These are phyloP conservation scores for Boletus huronensis DNA, from an alignment of 768 basidiomycete genomes.

Conservation along the genomic window DNA sequence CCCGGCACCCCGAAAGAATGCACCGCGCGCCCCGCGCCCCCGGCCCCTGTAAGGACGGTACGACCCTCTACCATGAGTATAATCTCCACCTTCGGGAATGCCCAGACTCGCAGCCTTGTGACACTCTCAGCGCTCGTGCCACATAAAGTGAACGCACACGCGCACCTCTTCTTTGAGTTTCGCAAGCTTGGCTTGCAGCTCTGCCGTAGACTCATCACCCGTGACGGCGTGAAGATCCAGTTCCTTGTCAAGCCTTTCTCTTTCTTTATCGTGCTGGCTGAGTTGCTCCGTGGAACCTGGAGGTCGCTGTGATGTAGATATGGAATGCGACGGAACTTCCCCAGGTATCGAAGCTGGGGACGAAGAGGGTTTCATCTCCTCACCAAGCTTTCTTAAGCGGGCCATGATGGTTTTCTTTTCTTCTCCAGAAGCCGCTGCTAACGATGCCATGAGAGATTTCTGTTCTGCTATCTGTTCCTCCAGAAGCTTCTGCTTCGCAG, in stretches of 20 bases:
- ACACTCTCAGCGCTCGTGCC: slow-evolving; percentile 6
- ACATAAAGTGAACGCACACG: slow-evolving; percentile 6
- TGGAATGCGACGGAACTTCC: slow-evolving; percentile 27
- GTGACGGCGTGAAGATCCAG: slow-evolving; percentile 58
- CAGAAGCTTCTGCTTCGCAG: slow-evolving; percentile 69
- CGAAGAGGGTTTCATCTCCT: slow-evolving; percentile 63
- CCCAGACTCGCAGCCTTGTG: slow-evolving; percentile 72
- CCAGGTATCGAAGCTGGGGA: slow-evolving; percentile 28
- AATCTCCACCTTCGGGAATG: slow-evolving; percentile 47
- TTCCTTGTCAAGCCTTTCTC: slow-evolving; percentile 76
- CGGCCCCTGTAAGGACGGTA: slow-evolving; percentile 71
- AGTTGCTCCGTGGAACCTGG: slow-evolving; percentile 26
- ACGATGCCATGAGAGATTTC: slow-evolving; percentile 73
- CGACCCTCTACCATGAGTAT: slow-evolving; percentile 33
- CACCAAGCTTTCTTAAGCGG: slow-evolving; percentile 67
- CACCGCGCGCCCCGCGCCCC: slow-evolving; percentile 53
- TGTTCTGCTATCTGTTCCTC: slow-evolving; percentile 87
- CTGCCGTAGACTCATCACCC: slow-evolving; percentile 55
- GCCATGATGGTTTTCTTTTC: slow-evolving; percentile 81
- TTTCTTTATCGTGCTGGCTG: slow-evolving; percentile 53
- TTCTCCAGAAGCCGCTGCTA: slow-evolving; percentile 58
- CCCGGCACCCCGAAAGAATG: slow-evolving; percentile 56
- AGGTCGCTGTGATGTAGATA: slow-evolving; percentile 23
- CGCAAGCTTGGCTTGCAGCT: slow-evolving; percentile 69
- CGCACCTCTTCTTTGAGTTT: slow-evolving; percentile 77